These are phyloP conservation scores for Amphirosellinia nigrospora DNA, from an alignment of 495 filamentous ascomycete species.

Conservation along the genomic window DNA sequence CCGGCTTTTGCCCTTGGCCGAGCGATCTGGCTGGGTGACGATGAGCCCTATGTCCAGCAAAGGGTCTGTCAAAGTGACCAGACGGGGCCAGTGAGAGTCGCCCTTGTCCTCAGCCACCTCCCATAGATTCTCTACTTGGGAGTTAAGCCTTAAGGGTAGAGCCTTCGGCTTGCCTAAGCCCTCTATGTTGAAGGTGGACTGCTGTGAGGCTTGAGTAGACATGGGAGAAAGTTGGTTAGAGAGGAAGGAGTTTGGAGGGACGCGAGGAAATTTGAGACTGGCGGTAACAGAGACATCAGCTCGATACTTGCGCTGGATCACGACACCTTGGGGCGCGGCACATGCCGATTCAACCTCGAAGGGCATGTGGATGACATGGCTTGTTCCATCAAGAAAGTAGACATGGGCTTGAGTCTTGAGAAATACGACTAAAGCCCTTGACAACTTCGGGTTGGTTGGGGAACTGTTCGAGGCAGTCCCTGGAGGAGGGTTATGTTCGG, in stretches of 20 bases:
- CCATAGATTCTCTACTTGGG: constrained; percentile 56
- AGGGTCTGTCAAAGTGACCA: constrained; percentile 88
- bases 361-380: constrained; percentile 88
- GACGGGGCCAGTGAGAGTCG: constrained; percentile 70
- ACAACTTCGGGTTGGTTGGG: constrained; percentile 36
- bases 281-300: constrained; percentile 46
- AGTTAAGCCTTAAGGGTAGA: constrained; percentile 51
- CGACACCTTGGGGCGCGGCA: constrained; percentile 77
- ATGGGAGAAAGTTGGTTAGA: constrained; percentile 64
- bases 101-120: constrained; percentile 51
- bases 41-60: constrained; percentile 85
- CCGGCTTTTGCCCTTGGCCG: constrained; percentile 32
- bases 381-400: constrained; percentile 86
- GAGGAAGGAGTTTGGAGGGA: constrained; percentile 83
- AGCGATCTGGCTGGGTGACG: constrained; percentile 58
- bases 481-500: constrained; percentile 46
- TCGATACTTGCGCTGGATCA: constrained; percentile 77
- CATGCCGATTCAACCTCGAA: constrained; percentile 92
- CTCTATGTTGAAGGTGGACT: constrained; percentile 59
- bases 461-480: constrained; percentile 7
- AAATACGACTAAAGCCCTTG: constrained; percentile 84
- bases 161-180: constrained; percentile 56
- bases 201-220: constrained; percentile 48
- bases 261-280: constrained; percentile 58
- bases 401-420: constrained; percentile 93